Evolutionary conservation across 2,329 filamentous ascomycete genomes (phyloP).

Genomic region (Ceratocystis papillata): DNA sequence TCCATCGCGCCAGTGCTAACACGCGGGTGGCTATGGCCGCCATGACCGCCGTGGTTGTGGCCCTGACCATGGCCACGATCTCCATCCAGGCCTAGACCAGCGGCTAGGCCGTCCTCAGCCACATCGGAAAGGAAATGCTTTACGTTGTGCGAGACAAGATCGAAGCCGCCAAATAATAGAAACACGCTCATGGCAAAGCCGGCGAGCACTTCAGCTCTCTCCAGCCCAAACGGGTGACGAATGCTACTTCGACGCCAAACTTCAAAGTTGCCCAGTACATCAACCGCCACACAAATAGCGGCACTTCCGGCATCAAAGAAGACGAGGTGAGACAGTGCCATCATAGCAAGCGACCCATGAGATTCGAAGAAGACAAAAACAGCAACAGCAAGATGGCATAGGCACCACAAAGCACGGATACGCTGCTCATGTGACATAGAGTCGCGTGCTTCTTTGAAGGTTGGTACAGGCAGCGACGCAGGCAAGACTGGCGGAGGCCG

Average conservation of each 20-base stretch:
- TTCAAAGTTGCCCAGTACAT: slow-evolving; percentile 92
- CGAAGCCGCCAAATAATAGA: slow-evolving; percentile 92
- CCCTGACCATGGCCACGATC: neutral
- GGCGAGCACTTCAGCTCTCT: slow-evolving; percentile 84
- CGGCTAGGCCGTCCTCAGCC: slow-evolving; percentile 29
- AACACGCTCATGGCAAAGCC: slow-evolving; percentile 95
- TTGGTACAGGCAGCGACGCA: slow-evolving; percentile 84
- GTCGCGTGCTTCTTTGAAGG: slow-evolving; percentile 71
- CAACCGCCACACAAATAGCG: slow-evolving; percentile 79
- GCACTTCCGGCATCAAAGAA: slow-evolving; percentile 93
- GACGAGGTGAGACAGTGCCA: slow-evolving; percentile 81
- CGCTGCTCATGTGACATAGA: slow-evolving; percentile 87
- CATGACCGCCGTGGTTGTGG: slow-evolving; percentile 40
- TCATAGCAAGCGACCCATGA: slow-evolving; percentile 78
- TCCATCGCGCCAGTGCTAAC: slow-evolving; percentile 70
- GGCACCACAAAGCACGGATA: slow-evolving; percentile 73
- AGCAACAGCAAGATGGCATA: slow-evolving; percentile 75
- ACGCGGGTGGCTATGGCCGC: slow-evolving; percentile 54
- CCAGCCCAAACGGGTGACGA: slow-evolving; percentile 84
- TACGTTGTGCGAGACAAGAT: slow-evolving; percentile 84
- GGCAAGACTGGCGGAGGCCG: slow-evolving; percentile 80
- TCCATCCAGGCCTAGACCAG: slow-evolving; percentile 13
- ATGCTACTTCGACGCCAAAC: slow-evolving; percentile 92
- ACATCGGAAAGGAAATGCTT: slow-evolving; percentile 57
- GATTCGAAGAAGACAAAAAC: slow-evolving; percentile 77